Evolutionary conservation across 2,329 filamentous ascomycete species (phyloP).

Genomic region (Aspergillus hortae): DNA sequence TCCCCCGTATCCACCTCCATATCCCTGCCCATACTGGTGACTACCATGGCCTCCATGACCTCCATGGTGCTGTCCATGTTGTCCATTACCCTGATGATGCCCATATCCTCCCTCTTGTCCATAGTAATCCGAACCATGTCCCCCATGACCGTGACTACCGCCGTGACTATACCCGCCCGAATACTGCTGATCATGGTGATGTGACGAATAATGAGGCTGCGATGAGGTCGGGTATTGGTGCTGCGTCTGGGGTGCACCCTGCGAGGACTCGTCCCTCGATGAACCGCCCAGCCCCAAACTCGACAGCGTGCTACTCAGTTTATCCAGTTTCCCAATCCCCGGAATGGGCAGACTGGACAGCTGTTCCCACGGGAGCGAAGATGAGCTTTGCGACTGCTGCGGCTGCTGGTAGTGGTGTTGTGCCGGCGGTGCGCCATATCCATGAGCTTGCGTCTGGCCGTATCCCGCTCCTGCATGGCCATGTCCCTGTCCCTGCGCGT

Average conservation of each 20-base stretch:
- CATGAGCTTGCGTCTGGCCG: slow-evolving; percentile 13
- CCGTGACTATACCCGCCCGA: slow-evolving; percentile 6
- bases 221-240: slow-evolving; percentile 1
- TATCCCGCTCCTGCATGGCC: slow-evolving; percentile 22
- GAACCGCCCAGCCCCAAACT: slow-evolving; percentile 26
- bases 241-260: slow-evolving; percentile 1
- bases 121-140: slow-evolving; percentile 5
- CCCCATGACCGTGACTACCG: neutral
- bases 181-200: slow-evolving; percentile 8
- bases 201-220: slow-evolving; percentile 2
- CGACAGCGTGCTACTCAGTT: slow-evolving; percentile 30
- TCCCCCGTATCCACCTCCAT: slow-evolving; percentile 1
- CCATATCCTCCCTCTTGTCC: neutral
- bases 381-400: slow-evolving; percentile 22
- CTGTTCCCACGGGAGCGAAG: slow-evolving; percentile 25
- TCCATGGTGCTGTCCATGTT: neutral
- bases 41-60: slow-evolving; percentile 2
- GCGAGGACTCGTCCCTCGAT: slow-evolving; percentile 13
- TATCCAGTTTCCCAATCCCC: slow-evolving; percentile 36
- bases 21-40: slow-evolving; percentile 2
- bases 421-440: slow-evolving; percentile 13
- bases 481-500: slow-evolving; percentile 21
- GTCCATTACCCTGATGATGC: neutral
- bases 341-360: slow-evolving; percentile 34
- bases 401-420: slow-evolving; percentile 3